Evolutionary conservation across 2,329 filamentous ascomycete genomes (phyloP).

Genomic region (Fusarium multiceps): DNA sequence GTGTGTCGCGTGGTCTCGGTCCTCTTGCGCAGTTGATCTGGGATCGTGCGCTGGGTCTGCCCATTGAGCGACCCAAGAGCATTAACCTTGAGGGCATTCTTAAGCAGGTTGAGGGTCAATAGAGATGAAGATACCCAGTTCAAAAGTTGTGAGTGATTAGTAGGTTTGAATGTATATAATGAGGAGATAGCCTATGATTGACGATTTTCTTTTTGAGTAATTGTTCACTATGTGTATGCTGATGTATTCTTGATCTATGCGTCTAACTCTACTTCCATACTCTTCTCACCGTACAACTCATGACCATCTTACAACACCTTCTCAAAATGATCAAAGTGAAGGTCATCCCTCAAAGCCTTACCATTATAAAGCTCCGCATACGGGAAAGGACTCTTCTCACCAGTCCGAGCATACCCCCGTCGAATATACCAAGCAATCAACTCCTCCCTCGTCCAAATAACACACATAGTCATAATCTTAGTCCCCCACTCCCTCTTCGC

Average conservation of each 20-base stretch:
- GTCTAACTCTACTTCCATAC: not conserved
- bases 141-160: conserved; percentile 29
- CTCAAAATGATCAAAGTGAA: conserved; percentile 56
- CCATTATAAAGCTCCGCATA: conserved; percentile 53
- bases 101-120: conserved; percentile 68
- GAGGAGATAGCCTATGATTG: conserved; percentile 34
- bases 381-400: conserved; percentile 56
- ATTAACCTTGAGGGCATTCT: conserved; percentile 91
- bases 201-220: conserved; percentile 16
- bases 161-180: conserved; percentile 40
- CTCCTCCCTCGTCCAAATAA: conserved; percentile 57
- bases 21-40: conserved; percentile 95
- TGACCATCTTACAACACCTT: conserved; percentile 50
- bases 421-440: conserved; percentile 60
- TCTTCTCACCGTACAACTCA: not conserved
- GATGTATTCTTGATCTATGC: not conserved
- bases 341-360: conserved; percentile 54
- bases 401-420: conserved; percentile 56
- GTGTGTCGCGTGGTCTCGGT: conserved; percentile 78
- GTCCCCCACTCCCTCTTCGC: conserved; percentile 50
- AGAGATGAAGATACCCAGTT: conserved; percentile 37
- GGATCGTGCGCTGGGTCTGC: conserved; percentile 92
- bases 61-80: conserved; percentile 98
- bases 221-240: not conserved
- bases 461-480: conserved; percentile 55